Evolutionary conservation across 2,329 filamentous ascomycete genomes (phyloP), one percentile per base, ranked within the genome.

Genomic region (Lachnellula suecica): DNA sequence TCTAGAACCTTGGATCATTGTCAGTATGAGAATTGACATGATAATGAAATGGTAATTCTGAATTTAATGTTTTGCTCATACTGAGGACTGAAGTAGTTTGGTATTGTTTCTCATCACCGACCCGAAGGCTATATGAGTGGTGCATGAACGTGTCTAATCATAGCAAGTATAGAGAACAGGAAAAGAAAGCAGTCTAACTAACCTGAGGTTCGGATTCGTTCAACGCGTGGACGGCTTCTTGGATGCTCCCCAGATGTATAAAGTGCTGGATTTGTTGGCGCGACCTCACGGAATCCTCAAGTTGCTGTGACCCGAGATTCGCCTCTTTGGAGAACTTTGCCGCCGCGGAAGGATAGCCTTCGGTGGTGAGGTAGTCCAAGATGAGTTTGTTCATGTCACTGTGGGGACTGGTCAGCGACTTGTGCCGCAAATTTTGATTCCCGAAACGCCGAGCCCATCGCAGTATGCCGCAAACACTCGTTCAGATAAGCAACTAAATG

Each of bases 101-200:
- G 78, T 74, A 76, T 76, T n/a, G 78, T 86, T 85, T 84, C 81
- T 97, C 93, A 95, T 95, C 94, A 94, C 83, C 74, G 83, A 85
- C 84, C 83, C 79, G 78, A 82, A 85, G 84, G 81, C 79, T 79
- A 83, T 97, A 94, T 91, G 94, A 91, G 94, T 99, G 94, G 94
- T 99, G 94, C 94, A 99, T 99, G 93, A 96, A 85, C 56, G 80
- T 81, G 79, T 89, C 79, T 96, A 96, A 99, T 99, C 94, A 94
- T 92, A 74, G 82, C 79, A 82, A 75, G 54, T 61, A 56, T 42
- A 46, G 57, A 43, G 46, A 49, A 44, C 47, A 49, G 38, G 49
- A 44, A 49, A 25, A 43, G 19, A 56, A 50, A 34, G 22, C 42
- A 29, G 35, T 29, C 19, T n/a, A 29, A 68, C 89, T 74, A 85